These are phyloP conservation scores for Alternaria hordeiaustralica DNA, from an alignment of 2,329 filamentous ascomycete genomes.

Conservation along the genomic window DNA sequence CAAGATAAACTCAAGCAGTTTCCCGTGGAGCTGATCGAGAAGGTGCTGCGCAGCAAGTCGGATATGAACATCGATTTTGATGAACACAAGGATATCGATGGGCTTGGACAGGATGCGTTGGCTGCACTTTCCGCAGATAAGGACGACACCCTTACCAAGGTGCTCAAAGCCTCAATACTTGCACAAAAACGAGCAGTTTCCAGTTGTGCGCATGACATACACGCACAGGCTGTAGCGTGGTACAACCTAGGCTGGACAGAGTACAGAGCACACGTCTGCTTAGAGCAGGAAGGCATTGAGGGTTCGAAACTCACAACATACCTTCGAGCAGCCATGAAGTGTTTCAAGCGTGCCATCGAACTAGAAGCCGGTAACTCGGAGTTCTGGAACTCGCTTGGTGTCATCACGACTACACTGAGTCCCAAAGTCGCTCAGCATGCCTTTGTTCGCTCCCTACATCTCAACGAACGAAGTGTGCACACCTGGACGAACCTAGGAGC, in stretches of 20 bases:
- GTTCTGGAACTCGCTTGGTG: constrained; percentile 96
- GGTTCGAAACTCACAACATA: constrained; percentile 65
- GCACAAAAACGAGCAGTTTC: constrained; percentile 87
- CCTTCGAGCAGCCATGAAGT: constrained; percentile 80
- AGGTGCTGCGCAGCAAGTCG: constrained; percentile 62
- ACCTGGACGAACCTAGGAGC: constrained; percentile 92
- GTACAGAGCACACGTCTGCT: constrained; percentile 75
- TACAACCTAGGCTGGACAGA: constrained; percentile 98
- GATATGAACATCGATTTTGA: constrained; percentile 61
- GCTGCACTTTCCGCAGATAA: constrained; percentile 24
- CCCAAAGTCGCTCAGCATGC: constrained; percentile 90
- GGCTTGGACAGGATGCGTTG: constrained; percentile 56
- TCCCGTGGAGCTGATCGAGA: constrained; percentile 63
- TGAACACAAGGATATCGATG: constrained; percentile 73
- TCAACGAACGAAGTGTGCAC: constrained; percentile 84
- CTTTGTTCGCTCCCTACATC: constrained; percentile 87
- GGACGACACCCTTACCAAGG: constrained; percentile 56
- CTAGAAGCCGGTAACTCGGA: constrained; percentile 92
- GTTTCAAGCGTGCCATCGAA: constrained; percentile 96
- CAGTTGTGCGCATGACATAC: constrained; percentile 72
- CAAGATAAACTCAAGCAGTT: constrained; percentile 71
- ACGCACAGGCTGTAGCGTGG: constrained; percentile 94
- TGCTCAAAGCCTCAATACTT: constrained; percentile 75
- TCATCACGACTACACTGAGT: constrained; percentile 85
- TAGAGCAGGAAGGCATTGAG: constrained; percentile 53